phyloP scores from a whole-genome alignment of 1,139 yeast genomes.

The Ogataea hybrid region DNA sequence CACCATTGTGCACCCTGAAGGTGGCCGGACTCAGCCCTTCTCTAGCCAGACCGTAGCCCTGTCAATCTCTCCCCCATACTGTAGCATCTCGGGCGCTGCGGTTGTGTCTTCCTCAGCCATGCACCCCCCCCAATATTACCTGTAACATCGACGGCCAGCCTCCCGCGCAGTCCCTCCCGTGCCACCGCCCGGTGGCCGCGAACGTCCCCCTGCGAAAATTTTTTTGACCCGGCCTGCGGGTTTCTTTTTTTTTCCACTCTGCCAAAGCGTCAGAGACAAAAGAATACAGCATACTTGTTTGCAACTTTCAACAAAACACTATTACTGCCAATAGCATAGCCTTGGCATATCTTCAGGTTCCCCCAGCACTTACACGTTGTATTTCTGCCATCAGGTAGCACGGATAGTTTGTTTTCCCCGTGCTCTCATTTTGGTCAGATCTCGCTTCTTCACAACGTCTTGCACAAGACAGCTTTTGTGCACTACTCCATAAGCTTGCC shows the following conservation, averaged over 20 bases:
- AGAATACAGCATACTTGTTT: constrained; percentile 9
- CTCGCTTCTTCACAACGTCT: background rate
- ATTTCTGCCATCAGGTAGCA: background rate
- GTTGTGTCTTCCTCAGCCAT: background rate
- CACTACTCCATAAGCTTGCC: background rate
- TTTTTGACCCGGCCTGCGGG: constrained; percentile 12
- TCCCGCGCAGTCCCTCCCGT: constrained; percentile 4
- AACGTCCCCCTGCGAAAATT: constrained; percentile 10
- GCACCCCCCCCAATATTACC: background rate
- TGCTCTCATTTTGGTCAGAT: constrained; percentile 7
- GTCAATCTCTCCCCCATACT: background rate
- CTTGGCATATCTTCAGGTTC: background rate
- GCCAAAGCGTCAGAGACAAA: constrained; percentile 10
- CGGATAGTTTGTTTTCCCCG: background rate
- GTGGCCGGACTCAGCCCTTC: background rate
- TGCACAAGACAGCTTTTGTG: background rate
- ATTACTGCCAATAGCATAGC: background rate
- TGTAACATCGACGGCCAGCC: background rate
- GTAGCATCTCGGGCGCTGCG: background rate
- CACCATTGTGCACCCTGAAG: background rate
- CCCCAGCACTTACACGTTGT: background rate
- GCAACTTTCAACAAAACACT: constrained; percentile 3
- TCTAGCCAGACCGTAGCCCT: too few relatives aligned
- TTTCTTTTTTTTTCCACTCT: constrained; percentile 11
- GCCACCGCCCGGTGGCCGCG: constrained; percentile 3